Percentiles rank a stretch among this genome's conserved stretches.
phyloP scores from a whole-genome alignment of 108 stramenopile genomes.

The Cyclotella baltica region DNA sequence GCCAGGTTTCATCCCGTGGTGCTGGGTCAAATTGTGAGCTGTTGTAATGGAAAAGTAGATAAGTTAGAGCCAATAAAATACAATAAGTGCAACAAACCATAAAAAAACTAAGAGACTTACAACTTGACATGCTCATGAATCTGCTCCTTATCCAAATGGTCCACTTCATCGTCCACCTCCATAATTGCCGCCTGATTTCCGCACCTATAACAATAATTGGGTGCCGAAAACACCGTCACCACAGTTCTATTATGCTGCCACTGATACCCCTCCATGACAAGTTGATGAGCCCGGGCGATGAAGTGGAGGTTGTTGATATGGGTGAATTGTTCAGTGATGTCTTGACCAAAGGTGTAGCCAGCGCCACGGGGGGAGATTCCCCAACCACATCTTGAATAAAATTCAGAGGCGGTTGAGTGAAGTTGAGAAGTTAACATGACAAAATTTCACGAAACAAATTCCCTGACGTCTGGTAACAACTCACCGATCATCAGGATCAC shows the following conservation, averaged over 20 bases:
- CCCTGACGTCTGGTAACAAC: neutral
- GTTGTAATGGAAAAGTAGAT: neutral
- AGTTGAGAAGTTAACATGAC: neutral
- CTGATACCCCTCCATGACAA: conserved; percentile 97
- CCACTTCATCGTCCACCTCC: conserved; percentile 75
- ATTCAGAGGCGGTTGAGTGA: neutral
- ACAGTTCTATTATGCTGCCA: conserved; percentile 85
- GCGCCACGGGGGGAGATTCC: conserved; percentile 92
- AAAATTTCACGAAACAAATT: neutral
- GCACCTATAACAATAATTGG: conserved; percentile 97
- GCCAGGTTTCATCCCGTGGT: conserved; percentile 82
- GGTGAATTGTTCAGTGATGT: conserved; percentile 95
- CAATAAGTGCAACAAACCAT: neutral
- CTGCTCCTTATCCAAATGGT: conserved; percentile 61
- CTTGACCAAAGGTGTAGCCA: conserved; percentile 95
- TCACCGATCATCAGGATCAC: conserved; percentile 96
- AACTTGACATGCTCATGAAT: conserved; percentile 79
- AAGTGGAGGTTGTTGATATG: conserved; percentile 91
- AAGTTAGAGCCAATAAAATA: neutral
- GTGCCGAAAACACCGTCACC: conserved; percentile 97
- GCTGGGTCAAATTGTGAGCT: conserved; percentile 86
- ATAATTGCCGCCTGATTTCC: conserved; percentile 98
- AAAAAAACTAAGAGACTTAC: conserved; percentile 48
- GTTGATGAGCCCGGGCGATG: conserved; percentile 95
- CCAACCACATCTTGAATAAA: conserved; percentile 69